Conservation (phyloP, 768 basidiomycete species). For the Macrolepiota dolichaula region DNA sequence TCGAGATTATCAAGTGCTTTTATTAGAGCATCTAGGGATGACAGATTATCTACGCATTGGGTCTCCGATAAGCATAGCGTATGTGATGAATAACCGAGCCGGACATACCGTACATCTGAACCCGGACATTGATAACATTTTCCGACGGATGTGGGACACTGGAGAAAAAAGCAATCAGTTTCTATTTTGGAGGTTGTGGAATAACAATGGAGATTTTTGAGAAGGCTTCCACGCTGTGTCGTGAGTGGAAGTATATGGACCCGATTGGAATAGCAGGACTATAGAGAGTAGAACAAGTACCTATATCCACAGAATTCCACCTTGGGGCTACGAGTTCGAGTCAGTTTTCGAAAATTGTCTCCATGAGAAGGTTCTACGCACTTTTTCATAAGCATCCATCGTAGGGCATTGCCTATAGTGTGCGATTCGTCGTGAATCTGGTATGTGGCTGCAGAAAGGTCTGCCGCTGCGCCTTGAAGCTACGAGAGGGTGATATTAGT, state of each 20-base stretch:
- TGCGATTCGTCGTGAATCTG: conserved; percentile 93
- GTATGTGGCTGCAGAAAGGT: conserved; percentile 87
- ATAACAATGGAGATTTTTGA: background rate
- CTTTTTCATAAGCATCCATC: conserved; percentile 99
- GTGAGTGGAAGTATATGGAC: conserved; percentile 4
- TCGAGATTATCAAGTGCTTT: conserved; percentile 77
- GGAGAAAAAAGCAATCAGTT: conserved; percentile 4
- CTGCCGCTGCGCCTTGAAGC: conserved; percentile 81
- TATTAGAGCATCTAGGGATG: conserved; percentile 78
- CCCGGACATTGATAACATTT: conserved; percentile 92
- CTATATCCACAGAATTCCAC: conserved; percentile 99
- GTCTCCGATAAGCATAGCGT: background rate
- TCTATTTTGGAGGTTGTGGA: background rate
- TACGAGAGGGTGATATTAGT: conserved; percentile 25
- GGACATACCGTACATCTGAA: conserved; percentile 96
- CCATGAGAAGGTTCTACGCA: conserved; percentile 31
- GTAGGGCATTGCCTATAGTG: conserved; percentile 89
- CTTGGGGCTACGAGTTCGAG: conserved; percentile 61
- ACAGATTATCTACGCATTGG: conserved; percentile 65
- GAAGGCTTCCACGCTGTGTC: conserved; percentile 1
- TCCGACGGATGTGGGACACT: conserved; percentile 97
- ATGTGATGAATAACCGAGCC: background rate
- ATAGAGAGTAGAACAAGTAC: conserved; percentile 31
- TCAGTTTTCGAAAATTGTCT: conserved; percentile 5
- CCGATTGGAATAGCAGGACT: background rate